Base-by-base conservation (phyloP, 1,284 basidiomycete genomes). In the Heliocybe sulcata region DNA sequence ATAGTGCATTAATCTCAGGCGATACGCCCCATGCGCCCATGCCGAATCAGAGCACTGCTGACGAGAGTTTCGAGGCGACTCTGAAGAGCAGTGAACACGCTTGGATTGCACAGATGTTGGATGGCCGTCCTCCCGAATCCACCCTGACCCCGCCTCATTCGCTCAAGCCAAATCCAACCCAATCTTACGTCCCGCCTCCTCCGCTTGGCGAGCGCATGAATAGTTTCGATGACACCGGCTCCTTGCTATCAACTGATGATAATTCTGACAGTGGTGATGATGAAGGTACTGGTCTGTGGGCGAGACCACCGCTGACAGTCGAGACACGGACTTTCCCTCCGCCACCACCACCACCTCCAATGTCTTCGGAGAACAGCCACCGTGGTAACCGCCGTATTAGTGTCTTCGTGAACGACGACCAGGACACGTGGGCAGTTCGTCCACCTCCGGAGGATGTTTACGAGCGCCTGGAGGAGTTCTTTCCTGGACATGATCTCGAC, bases 401-500 rank as follows among this genome's bases (percentile, higher is more conserved):
- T 63, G 78, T 80, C n/a, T 87, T 88, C 61, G 79, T 76, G 35
- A 77, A 80, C 58, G 73, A 74, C 58, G 65, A 79, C 58, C 81
- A 81, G 58, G 74, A 76, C 47, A 83, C 82, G 14, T 94, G 91
- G 91, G 88, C 89, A 50, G 84, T 90, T 60, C 90, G 97, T 65
- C 97, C 97, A 12, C 85, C 89, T 29, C 87, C 95, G 0, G 97
- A 99, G 67, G 90, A 92, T 64, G 87, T 99, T 54, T 94, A 95
- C 68, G 91, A 98, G 55, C 86, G 91, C 55, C 79, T 99, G 6
- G 92, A 98, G 64, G 86, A 91, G 60, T 98, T 93, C 76, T 99
- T 99, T 79, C 95, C 95, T 0, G 87, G 91, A 61, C 92, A 98
- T 67, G 95, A 99, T 66, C 81, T 99, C 52, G 97, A 99, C 72